phyloP scores from a whole-genome alignment of 306 rosid genomes.

The Spatholobus suberectus region DNA sequence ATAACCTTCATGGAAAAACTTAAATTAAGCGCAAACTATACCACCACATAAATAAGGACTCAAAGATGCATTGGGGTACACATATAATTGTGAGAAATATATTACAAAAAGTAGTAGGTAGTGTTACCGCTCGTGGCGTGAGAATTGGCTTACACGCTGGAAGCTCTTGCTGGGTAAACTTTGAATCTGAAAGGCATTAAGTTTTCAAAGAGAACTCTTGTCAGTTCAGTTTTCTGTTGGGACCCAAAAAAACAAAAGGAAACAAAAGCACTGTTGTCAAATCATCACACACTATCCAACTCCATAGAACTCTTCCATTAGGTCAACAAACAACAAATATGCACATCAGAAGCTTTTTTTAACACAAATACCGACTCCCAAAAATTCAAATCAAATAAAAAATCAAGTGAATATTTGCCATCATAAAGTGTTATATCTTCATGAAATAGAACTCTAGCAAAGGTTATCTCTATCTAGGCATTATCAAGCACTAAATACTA shows the following conservation, averaged over 20 bases:
- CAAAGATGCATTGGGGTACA: not conserved
- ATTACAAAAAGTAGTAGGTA: constrained; percentile 6
- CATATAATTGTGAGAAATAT: not conserved
- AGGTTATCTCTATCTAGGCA: not conserved
- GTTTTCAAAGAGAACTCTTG: constrained; percentile 13
- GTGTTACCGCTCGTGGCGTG: constrained; percentile 83
- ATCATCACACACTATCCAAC: constrained; percentile 6
- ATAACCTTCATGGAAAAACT: constrained; percentile 67
- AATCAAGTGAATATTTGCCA: not conserved
- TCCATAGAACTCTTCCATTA: constrained; percentile 26
- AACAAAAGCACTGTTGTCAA: not conserved
- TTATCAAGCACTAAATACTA: constrained; percentile 9
- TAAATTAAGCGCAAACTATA: not conserved
- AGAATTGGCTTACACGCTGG: constrained; percentile 98
- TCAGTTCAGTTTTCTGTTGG: constrained; percentile 13
- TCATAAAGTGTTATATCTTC: not conserved
- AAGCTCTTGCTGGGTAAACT: constrained; percentile 93
- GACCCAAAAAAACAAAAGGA: not conserved
- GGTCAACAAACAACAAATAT: constrained; percentile 14
- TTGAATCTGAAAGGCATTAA: constrained; percentile 67
- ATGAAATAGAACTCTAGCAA: constrained; percentile 8
- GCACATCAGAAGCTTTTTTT: not conserved
- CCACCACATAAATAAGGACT: not conserved
- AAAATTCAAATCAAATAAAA: not conserved
- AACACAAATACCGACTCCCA: not conserved